These are phyloP conservation scores for Solanum ossicruentum DNA, from an alignment of 257 asterid species.

Conservation along the genomic window DNA sequence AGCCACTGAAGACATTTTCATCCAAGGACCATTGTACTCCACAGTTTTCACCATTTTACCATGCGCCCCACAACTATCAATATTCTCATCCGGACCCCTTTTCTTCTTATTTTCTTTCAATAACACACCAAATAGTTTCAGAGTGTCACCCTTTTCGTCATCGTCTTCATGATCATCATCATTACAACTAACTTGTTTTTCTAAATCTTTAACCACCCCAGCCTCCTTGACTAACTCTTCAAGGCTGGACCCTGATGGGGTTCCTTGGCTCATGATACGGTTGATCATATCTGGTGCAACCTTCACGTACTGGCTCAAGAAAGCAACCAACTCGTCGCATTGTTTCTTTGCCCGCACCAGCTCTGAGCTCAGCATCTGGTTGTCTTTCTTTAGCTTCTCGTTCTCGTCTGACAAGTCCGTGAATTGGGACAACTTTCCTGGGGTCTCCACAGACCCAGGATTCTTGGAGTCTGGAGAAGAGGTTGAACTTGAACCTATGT, in stretches of 20 bases:
- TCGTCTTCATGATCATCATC: slow-evolving; percentile 10
- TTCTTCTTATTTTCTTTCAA: slow-evolving; percentile 35
- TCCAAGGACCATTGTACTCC: slow-evolving; percentile 30
- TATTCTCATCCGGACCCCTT: slow-evolving; percentile 30
- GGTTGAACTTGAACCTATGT: slow-evolving; percentile 57
- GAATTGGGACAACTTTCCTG: slow-evolving; percentile 30
- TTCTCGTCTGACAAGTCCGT: slow-evolving; percentile 56
- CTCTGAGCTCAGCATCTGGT: slow-evolving; percentile 50
- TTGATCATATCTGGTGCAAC: slow-evolving; percentile 47
- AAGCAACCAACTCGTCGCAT: slow-evolving; percentile 49
- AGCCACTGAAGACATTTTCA: slow-evolving; percentile 20
- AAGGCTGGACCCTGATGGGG: slow-evolving; percentile 4
- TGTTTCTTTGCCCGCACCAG: slow-evolving; percentile 48
- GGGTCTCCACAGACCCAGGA: slow-evolving; percentile 42
- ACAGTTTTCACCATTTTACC: slow-evolving; percentile 29
- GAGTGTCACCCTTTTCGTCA: slow-evolving; percentile 26
- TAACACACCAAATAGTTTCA: slow-evolving; percentile 68
- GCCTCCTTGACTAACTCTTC: background rate
- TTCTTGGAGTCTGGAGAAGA: slow-evolving; percentile 54
- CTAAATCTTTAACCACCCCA: background rate
- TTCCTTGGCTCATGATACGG: slow-evolving; percentile 31
- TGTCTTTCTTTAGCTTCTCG: slow-evolving; percentile 42
- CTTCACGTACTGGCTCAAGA: slow-evolving; percentile 38
- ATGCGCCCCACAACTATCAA: slow-evolving; percentile 7
- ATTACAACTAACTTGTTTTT: background rate